A percentile compares a stretch with the other conserved stretches of the same genome.
phyloP scores from a whole-genome alignment of 257 asterid species.

The Coffea canephora region DNA sequence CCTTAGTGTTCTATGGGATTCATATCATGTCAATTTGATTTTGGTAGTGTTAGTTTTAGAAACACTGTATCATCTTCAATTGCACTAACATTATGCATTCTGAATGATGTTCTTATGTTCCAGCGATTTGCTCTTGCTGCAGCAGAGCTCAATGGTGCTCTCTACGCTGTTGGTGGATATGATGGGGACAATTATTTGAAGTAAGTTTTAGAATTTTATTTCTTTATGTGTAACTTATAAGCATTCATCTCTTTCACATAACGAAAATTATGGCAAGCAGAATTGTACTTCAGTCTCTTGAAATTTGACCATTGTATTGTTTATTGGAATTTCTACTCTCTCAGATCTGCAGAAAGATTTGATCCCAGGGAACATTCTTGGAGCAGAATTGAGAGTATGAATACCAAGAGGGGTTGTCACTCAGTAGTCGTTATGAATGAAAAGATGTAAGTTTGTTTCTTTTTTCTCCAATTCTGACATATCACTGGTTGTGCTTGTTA shows the following conservation, averaged over 20 bases:
- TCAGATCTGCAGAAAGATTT: constrained; percentile 82
- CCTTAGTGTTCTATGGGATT: too few species aligned
- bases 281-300: constrained; percentile 1
- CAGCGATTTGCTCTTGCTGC: constrained; percentile 85
- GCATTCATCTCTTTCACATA: too few species aligned
- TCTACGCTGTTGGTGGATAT: constrained; percentile 83
- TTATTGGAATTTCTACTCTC: not conserved
- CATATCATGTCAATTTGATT: too few species aligned
- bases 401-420: constrained; percentile 59
- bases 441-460: constrained; percentile 49
- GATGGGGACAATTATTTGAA: constrained; percentile 59
- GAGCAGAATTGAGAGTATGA: constrained; percentile 61
- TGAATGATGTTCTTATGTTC: constrained; percentile 1
- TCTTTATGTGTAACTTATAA: too few species aligned
- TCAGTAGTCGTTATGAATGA: constrained; percentile 61
- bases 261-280: not conserved
- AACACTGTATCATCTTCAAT: too few species aligned
- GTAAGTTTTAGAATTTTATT: constrained; percentile 38
- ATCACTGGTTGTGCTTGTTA: not conserved
- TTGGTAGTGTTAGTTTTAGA: too few species aligned
- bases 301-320: not conserved
- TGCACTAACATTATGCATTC: too few species aligned
- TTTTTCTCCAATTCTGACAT: not conserved
- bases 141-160: constrained; percentile 68
- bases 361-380: constrained; percentile 89